phyloP scores from a whole-genome alignment of 306 rosid species.

The Astragalus glycyphyllos region DNA sequence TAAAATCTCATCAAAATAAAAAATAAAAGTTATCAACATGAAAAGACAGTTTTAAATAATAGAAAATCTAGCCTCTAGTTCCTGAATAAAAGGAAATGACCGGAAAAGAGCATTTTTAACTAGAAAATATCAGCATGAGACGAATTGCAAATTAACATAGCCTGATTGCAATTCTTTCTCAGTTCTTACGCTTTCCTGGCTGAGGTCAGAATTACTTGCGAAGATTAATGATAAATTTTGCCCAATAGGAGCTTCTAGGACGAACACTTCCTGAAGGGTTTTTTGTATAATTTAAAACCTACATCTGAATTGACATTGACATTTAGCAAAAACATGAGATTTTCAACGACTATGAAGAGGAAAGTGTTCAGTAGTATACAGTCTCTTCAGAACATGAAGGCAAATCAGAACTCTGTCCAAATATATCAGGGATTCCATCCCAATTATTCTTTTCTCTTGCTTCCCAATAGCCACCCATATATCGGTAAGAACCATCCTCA shows the following conservation, averaged over 20 bases:
- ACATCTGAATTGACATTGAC: slow-evolving; percentile 48
- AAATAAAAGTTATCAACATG: no score
- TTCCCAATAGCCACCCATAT: slow-evolving; percentile 94
- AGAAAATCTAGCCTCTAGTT: background rate
- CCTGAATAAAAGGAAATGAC: background rate
- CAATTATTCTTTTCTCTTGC: slow-evolving; percentile 73
- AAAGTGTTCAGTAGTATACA: slow-evolving; percentile 33
- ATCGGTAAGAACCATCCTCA: slow-evolving; percentile 86
- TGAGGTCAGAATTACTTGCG: background rate
- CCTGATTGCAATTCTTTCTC: background rate
- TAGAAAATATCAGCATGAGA: background rate
- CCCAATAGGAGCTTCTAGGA: slow-evolving; percentile 28
- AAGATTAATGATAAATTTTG: slow-evolving; percentile 24
- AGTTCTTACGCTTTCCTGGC: background rate
- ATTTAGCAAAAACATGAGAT: slow-evolving; percentile 34
- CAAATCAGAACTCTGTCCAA: slow-evolving; percentile 72
- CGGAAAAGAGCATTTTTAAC: background rate
- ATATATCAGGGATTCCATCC: slow-evolving; percentile 84
- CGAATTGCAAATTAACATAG: slow-evolving; percentile 13
- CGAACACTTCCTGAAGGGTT: slow-evolving; percentile 5
- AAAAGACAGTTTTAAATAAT: background rate
- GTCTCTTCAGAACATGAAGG: slow-evolving; percentile 72
- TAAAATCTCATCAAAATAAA: background rate
- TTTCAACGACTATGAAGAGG: slow-evolving; percentile 15
- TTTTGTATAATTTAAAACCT: slow-evolving; percentile 46